A percentile compares a stretch with the other conserved stretches of the same genome.
Conservation (phyloP, 352 stramenopile species). For the Phytopythium montanum region DNA sequence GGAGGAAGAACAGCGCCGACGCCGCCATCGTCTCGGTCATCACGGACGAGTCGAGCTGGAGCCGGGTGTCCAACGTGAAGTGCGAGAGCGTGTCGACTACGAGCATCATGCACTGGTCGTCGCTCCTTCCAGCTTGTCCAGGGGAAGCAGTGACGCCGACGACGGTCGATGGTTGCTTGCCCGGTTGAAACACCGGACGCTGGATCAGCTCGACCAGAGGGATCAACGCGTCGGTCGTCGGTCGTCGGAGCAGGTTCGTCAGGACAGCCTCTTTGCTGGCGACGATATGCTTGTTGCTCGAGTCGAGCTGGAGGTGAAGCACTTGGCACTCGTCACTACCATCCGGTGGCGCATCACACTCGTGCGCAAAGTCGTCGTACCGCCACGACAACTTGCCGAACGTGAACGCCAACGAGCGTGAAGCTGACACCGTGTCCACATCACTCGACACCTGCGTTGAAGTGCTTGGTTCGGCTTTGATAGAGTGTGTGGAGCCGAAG, state of each 20-base stretch:
- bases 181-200: slow-evolving; percentile 1
- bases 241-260: slow-evolving; percentile 11
- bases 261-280: slow-evolving; percentile 20
- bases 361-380: slow-evolving; percentile 18
- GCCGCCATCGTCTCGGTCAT: slow-evolving; percentile 36
- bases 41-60: slow-evolving; percentile 18
- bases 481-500: slow-evolving; percentile 23
- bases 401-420: slow-evolving; percentile 22
- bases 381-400: slow-evolving; percentile 40
- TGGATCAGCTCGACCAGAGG: slow-evolving; percentile 38
- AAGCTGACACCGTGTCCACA: background rate
- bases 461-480: background rate
- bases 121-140: background rate
- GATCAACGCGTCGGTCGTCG: slow-evolving; percentile 10
- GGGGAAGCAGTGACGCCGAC: background rate
- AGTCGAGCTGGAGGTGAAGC: slow-evolving; percentile 26
- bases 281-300: slow-evolving; percentile 25
- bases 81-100: slow-evolving; percentile 30
- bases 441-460: background rate
- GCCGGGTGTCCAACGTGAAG: slow-evolving; percentile 25
- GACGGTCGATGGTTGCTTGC: background rate
- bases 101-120: background rate
- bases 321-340: slow-evolving; percentile 18
- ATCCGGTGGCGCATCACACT: slow-evolving; percentile 13
- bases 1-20: slow-evolving; percentile 45